phyloP scores from a whole-genome alignment of 192 early-diverging fungal genomes.

The Diversispora eburnea region DNA sequence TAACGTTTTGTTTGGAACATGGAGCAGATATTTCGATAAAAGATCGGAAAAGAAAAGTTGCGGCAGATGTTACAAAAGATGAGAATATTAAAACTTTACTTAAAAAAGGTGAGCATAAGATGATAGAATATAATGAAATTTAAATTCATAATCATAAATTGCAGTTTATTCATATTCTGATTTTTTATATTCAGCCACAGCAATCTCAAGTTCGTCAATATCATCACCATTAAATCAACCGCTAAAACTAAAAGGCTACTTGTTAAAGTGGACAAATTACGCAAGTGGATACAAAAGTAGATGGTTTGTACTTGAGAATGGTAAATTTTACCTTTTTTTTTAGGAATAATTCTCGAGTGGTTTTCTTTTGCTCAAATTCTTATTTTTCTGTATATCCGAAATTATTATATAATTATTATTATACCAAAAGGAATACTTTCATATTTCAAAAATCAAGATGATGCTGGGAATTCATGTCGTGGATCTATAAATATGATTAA shows the following conservation, averaged over 20 bases:
- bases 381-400: background rate
- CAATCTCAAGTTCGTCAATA: constrained; percentile 48
- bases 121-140: background rate
- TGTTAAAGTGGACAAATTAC: constrained; percentile 88
- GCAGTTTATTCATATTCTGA: background rate
- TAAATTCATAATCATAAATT: background rate
- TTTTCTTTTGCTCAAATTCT: background rate
- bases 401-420: too few relatives aligned
- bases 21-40: constrained; percentile 72
- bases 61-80: constrained; percentile 53
- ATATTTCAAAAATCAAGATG: constrained; percentile 77
- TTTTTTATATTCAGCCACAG: constrained; percentile 17
- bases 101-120: constrained; percentile 18
- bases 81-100: constrained; percentile 52
- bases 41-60: constrained; percentile 61
- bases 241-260: constrained; percentile 58
- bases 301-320: constrained; percentile 79
- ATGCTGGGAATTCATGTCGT: constrained; percentile 71
- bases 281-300: constrained; percentile 73
- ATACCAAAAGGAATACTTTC: constrained; percentile 50
- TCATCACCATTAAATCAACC: constrained; percentile 53
- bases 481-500: constrained; percentile 73
- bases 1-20: constrained; percentile 66
- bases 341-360: background rate
- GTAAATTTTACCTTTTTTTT: constrained; percentile 20